Percentiles rank a stretch among this genome's conserved stretches.
Conservation (phyloP, 2,329 filamentous ascomycete species). For the Neopestalotiopsis sp. region DNA sequence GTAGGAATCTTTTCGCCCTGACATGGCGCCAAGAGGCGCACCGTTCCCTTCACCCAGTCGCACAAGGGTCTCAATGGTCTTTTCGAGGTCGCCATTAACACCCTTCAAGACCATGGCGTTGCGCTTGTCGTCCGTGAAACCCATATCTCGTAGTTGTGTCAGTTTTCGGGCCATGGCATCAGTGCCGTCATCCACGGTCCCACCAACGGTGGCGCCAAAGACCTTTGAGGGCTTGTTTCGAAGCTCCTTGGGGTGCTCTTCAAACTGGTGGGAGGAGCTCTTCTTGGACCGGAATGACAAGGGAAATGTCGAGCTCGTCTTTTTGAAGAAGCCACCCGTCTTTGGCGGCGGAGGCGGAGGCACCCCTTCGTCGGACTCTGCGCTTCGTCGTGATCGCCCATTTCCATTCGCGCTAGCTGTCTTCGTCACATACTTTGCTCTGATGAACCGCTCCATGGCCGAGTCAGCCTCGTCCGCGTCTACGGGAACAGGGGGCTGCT, state of each 20-base stretch:
- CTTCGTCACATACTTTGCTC: conserved; percentile 87
- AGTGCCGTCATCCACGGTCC: conserved; percentile 61
- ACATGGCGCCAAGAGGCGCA: background rate
- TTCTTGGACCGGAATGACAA: conserved; percentile 66
- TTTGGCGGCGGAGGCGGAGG: conserved; percentile 68
- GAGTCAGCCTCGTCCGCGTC: conserved; percentile 92
- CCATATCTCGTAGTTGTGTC: conserved; percentile 82
- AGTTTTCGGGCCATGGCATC: conserved; percentile 79
- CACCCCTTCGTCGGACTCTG: conserved; percentile 60
- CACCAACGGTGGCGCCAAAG: conserved; percentile 75
- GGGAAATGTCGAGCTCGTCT: conserved; percentile 71
- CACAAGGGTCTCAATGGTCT: conserved; percentile 82
- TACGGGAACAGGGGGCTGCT: conserved; percentile 82
- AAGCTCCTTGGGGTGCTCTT: conserved; percentile 38
- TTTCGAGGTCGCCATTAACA: conserved; percentile 83
- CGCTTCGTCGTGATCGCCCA: conserved; percentile 40
- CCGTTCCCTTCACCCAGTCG: conserved; percentile 73
- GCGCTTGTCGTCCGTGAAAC: conserved; percentile 81
- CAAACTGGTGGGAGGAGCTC: conserved; percentile 39
- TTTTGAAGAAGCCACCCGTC: conserved; percentile 63
- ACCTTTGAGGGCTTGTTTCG: conserved; percentile 69
- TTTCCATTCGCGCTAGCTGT: conserved; percentile 38
- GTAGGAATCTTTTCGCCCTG: conserved; percentile 42
- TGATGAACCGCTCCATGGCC: conserved; percentile 93
- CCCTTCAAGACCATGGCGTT: conserved; percentile 84